Percentiles rank a stretch among this genome's conserved stretches.
Evolutionary conservation across 495 filamentous ascomycete species (phyloP).

Genomic region (Polyplosphaeria fusca): DNA sequence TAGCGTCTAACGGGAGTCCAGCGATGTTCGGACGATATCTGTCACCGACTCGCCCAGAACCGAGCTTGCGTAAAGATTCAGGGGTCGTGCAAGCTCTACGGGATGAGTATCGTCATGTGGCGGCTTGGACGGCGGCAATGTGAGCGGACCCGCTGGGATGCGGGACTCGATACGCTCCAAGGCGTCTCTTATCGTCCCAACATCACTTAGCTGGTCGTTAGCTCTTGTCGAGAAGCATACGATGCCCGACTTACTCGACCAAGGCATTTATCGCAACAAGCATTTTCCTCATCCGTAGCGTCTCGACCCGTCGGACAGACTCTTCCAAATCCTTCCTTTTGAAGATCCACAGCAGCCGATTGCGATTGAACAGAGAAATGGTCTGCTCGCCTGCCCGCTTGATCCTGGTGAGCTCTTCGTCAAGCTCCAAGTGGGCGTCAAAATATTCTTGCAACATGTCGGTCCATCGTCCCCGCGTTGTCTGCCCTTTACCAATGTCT

Average conservation of each 20-base stretch:
- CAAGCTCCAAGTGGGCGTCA: constrained; percentile 17
- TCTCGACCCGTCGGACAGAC: constrained; percentile 17
- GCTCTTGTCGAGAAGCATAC: neutral
- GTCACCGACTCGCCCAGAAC: constrained; percentile 19
- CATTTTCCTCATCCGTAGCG: constrained; percentile 26
- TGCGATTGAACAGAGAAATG: constrained; percentile 13
- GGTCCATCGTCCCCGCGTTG: constrained; percentile 12
- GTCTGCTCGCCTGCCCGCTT: constrained; percentile 7
- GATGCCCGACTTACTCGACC: constrained; percentile 4
- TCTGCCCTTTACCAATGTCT: constrained; percentile 7
- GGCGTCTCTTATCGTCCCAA: constrained; percentile 8
- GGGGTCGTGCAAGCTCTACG: constrained; percentile 6
- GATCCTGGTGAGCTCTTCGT: constrained; percentile 17
- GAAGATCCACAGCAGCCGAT: constrained; percentile 18
- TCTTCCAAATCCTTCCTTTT: constrained; percentile 21
- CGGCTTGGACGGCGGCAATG: constrained; percentile 10
- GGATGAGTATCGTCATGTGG: neutral
- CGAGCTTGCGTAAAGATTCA: constrained; percentile 13
- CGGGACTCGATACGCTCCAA: constrained; percentile 17
- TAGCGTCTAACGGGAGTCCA: constrained; percentile 19
- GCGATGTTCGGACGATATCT: constrained; percentile 19
- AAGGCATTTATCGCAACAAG: constrained; percentile 15
- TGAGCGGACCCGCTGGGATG: constrained; percentile 13
- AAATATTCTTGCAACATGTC: constrained; percentile 24
- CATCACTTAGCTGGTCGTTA: neutral